phyloP scores from a whole-genome alignment of 192 early-diverging fungal genomes.

The Podila minutissima region DNA sequence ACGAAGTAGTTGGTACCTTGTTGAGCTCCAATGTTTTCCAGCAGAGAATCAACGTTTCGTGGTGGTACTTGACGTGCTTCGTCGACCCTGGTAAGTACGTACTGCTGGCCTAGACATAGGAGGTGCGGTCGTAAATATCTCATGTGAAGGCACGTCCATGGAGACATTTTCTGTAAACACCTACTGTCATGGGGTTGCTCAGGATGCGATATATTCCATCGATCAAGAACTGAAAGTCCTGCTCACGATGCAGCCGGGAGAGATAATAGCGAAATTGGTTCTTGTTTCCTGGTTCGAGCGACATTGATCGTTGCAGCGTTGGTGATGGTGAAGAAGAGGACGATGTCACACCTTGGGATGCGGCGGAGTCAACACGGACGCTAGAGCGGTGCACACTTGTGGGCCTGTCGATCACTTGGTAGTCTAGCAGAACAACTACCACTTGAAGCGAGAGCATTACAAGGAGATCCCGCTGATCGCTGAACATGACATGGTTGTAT shows the following conservation, averaged over 20 bases:
- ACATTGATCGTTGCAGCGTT: neutral
- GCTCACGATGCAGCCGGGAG: conserved; percentile 80
- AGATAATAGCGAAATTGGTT: conserved; percentile 83
- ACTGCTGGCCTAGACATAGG: conserved; percentile 65
- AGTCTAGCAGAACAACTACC: conserved; percentile 78
- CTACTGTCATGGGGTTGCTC: conserved; percentile 77
- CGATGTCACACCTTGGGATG: neutral
- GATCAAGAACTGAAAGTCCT: conserved; percentile 86
- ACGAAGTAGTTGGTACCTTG: conserved; percentile 54
- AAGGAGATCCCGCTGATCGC: conserved; percentile 77
- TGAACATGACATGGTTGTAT: conserved; percentile 85
- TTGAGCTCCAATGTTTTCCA: conserved; percentile 90
- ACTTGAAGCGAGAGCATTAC: conserved; percentile 77
- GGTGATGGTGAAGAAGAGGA: neutral
- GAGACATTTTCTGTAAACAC: neutral
- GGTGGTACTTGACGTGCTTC: conserved; percentile 69
- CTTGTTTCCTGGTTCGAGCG: conserved; percentile 3
- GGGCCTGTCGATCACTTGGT: conserved; percentile 54
- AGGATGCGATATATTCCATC: conserved; percentile 84
- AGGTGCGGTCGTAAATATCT: neutral
- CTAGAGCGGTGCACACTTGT: neutral
- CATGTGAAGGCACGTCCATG: neutral
- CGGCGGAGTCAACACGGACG: neutral
- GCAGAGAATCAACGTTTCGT: conserved; percentile 83
- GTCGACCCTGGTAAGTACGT: conserved; percentile 82